Percentiles rank a stretch among this genome's conserved stretches.
Conservation (phyloP, 371 early-diverging fungal species). For the Apophysomyces trapeziformis region DNA sequence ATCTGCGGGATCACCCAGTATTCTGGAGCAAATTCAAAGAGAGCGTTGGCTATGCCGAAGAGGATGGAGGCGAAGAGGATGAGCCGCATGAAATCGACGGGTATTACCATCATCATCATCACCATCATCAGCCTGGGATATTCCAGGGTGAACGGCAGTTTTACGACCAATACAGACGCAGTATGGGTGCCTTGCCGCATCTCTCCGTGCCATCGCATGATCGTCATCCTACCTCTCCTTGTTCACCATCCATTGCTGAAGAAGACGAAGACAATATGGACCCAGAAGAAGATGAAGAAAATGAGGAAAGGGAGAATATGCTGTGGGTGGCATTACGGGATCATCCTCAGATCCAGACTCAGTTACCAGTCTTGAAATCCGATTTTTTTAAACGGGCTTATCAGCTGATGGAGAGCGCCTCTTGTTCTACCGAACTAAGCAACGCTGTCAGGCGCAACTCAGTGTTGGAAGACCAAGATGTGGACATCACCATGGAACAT, state of each 20-base stretch:
- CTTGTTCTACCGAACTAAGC: slow-evolving; percentile 26
- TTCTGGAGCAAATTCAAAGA: slow-evolving; percentile 53
- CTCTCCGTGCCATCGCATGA: slow-evolving; percentile 12
- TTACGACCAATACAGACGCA: slow-evolving; percentile 35
- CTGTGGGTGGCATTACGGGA: slow-evolving; percentile 25
- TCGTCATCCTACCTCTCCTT: slow-evolving; percentile 25
- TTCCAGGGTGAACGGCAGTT: slow-evolving; percentile 30
- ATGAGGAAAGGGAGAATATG: slow-evolving; percentile 10
- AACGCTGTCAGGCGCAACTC: slow-evolving; percentile 43
- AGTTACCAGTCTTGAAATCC: slow-evolving; percentile 32
- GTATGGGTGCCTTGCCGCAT: neutral
- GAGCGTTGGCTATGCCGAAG: slow-evolving; percentile 44
- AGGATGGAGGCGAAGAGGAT: slow-evolving; percentile 23
- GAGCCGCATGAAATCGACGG: neutral
- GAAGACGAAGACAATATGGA: slow-evolving; percentile 19
- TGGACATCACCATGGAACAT: slow-evolving; percentile 9
- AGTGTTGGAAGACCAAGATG: slow-evolving; percentile 31
- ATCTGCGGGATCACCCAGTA: slow-evolving; percentile 42
- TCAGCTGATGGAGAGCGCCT: slow-evolving; percentile 36
- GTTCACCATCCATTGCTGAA: slow-evolving; percentile 3
- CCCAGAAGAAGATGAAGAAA: slow-evolving; percentile 17
- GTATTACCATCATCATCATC: slow-evolving; percentile 14
- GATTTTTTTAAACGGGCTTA: slow-evolving; percentile 45
- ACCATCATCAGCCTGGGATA: slow-evolving; percentile 20
- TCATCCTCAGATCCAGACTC: slow-evolving; percentile 35